Evolutionary conservation across 345 rosid species (phyloP).

Genomic region (Camelina neglecta): DNA sequence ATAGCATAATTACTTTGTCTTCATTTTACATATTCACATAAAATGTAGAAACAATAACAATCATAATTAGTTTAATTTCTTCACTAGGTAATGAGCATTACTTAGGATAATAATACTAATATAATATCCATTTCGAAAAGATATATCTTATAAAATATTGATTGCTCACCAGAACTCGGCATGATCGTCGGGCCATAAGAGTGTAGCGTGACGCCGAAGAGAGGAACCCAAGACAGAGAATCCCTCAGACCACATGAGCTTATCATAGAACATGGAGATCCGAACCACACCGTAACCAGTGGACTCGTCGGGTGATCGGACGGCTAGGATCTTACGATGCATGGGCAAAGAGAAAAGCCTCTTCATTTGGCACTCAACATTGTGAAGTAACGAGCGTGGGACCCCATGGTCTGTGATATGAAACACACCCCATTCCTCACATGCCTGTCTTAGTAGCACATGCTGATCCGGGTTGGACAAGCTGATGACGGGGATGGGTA

Average conservation of each 20-base stretch:
- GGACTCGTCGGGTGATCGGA: slow-evolving; percentile 54
- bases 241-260: slow-evolving; percentile 86
- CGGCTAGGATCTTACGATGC: slow-evolving; percentile 59
- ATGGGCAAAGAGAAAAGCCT: slow-evolving; percentile 65
- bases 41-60: background rate
- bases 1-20: background rate
- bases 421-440: slow-evolving; percentile 78
- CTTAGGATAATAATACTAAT: background rate
- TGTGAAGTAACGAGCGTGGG: slow-evolving; percentile 50
- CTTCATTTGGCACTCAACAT: slow-evolving; percentile 47
- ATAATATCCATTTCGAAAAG: background rate
- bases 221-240: slow-evolving; percentile 70
- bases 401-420: slow-evolving; percentile 77
- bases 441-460: slow-evolving; percentile 51
- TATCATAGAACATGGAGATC: slow-evolving; percentile 64
- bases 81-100: background rate
- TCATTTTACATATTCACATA: slow-evolving; percentile 11
- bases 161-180: slow-evolving; percentile 60
- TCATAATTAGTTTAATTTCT: background rate
- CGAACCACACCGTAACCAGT: slow-evolving; percentile 69
- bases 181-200: slow-evolving; percentile 73
- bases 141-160: background rate
- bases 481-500: slow-evolving; percentile 59
- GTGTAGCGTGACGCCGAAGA: slow-evolving; percentile 61
- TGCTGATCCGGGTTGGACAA: slow-evolving; percentile 48